Conservation (phyloP, 768 basidiomycete genomes). For the Trametes cubensis region DNA sequence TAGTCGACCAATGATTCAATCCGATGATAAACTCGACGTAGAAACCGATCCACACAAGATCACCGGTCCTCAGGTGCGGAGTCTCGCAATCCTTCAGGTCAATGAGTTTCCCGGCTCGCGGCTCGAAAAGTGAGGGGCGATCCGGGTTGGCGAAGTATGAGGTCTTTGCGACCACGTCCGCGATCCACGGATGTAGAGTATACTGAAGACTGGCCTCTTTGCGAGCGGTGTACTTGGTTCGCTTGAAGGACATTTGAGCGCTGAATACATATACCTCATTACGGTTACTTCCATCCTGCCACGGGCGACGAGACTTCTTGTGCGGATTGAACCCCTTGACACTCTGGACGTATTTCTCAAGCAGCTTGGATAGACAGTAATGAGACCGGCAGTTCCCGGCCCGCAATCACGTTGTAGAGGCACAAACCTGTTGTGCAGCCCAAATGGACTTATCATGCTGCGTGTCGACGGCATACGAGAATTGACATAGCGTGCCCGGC, state of each 20-base stretch:
- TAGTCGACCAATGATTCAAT: background rate
- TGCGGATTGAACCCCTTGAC: background rate
- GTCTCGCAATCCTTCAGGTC: background rate
- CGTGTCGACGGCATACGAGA: background rate
- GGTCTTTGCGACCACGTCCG: background rate
- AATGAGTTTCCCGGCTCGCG: background rate
- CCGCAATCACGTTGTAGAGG: too few species aligned
- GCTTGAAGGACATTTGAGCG: background rate
- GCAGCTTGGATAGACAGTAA: background rate
- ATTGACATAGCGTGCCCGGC: background rate
- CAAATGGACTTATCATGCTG: background rate
- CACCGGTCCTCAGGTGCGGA: background rate
- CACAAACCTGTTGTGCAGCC: background rate
- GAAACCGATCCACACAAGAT: background rate
- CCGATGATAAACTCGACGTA: constrained; percentile 1
- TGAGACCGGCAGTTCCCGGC: too few species aligned
- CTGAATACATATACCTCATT: background rate
- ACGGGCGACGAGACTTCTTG: background rate
- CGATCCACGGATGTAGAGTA: background rate
- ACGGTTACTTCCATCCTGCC: background rate
- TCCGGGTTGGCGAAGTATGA: background rate
- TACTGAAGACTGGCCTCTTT: background rate
- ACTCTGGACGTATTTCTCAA: background rate
- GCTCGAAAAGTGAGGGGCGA: background rate
- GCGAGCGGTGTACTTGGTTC: background rate